phyloP scores from a whole-genome alignment of 2,329 filamentous ascomycete species.

The Penicillium griseofulvum region DNA sequence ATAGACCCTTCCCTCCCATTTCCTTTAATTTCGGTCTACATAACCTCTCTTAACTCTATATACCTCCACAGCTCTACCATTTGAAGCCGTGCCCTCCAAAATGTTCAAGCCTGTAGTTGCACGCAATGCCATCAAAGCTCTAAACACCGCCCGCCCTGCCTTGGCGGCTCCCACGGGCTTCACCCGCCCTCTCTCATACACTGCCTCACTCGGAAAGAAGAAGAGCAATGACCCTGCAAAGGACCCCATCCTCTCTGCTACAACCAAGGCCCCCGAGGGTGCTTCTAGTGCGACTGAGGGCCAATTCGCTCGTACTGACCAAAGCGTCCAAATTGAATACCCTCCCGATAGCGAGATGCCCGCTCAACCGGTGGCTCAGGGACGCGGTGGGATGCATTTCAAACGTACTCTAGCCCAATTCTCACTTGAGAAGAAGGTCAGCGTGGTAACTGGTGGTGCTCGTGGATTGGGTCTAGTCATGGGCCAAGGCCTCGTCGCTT shows the following conservation, averaged over 20 bases:
- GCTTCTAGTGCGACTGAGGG: slow-evolving; percentile 54
- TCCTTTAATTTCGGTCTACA: no score
- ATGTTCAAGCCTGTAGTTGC: slow-evolving; percentile 32
- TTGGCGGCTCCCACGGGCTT: slow-evolving; percentile 13
- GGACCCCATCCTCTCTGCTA: slow-evolving; percentile 27
- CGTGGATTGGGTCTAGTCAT: slow-evolving; percentile 87
- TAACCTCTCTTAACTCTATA: neutral
- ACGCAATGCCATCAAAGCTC: slow-evolving; percentile 27
- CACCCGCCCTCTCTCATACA: slow-evolving; percentile 32
- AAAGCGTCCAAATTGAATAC: slow-evolving; percentile 74
- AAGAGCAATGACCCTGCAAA: slow-evolving; percentile 26
- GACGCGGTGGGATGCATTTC: slow-evolving; percentile 75
- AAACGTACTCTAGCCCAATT: slow-evolving; percentile 83
- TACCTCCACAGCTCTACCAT: neutral
- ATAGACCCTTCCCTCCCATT: neutral
- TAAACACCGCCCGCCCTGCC: slow-evolving; percentile 9
- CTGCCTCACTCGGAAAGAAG: slow-evolving; percentile 25
- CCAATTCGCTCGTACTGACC: slow-evolving; percentile 74
- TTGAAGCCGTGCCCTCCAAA: neutral
- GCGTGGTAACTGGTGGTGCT: slow-evolving; percentile 85
- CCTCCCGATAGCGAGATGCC: slow-evolving; percentile 73
- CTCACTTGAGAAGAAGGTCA: slow-evolving; percentile 79
- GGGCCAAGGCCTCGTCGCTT: slow-evolving; percentile 85
- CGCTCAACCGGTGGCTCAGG: slow-evolving; percentile 66
- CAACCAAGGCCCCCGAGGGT: slow-evolving; percentile 32